Percentiles rank a stretch among this genome's conserved stretches.
phyloP scores from a whole-genome alignment of 2,329 filamentous ascomycete genomes.

The Penicillium sp. region DNA sequence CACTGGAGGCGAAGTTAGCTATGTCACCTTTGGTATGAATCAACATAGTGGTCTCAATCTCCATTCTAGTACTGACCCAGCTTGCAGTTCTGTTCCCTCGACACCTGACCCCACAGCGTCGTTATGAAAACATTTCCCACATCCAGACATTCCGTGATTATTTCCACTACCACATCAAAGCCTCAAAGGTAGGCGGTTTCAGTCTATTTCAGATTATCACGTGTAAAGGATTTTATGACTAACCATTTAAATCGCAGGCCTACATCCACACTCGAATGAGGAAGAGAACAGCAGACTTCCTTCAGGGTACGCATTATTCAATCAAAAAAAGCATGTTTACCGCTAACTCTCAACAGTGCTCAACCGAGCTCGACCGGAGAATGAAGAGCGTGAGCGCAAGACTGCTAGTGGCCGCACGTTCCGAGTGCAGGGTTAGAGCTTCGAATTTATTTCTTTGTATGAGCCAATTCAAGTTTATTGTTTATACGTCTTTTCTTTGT shows the following conservation, averaged over 20 bases:
- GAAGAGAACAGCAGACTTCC: slow-evolving; percentile 93
- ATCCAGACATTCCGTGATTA: slow-evolving; percentile 99
- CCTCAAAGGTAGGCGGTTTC: slow-evolving; percentile 67
- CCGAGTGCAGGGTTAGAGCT: slow-evolving; percentile 55
- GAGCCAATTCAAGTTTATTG: slow-evolving; percentile 19
- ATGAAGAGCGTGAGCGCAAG: slow-evolving; percentile 96
- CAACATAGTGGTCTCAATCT: background rate
- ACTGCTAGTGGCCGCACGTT: slow-evolving; percentile 96
- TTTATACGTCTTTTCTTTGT: background rate
- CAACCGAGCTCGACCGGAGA: slow-evolving; percentile 89
- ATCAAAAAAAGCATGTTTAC: too few relatives aligned
- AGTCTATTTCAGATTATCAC: background rate
- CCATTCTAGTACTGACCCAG: slow-evolving; percentile 11
- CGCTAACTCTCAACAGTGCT: slow-evolving; percentile 64
- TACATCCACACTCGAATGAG: slow-evolving; percentile 99
- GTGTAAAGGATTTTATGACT: background rate
- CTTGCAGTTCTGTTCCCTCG: slow-evolving; percentile 83
- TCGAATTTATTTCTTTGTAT: slow-evolving; percentile 14
- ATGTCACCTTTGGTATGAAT: slow-evolving; percentile 88
- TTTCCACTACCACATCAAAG: slow-evolving; percentile 99
- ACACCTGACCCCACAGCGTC: slow-evolving; percentile 84
- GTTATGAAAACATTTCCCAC: slow-evolving; percentile 94
- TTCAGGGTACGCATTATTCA: slow-evolving; percentile 68
- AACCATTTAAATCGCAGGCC: slow-evolving; percentile 53
- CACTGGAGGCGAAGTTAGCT: slow-evolving; percentile 83